Conservation (phyloP, 352 stramenopile genomes). For the Phytophthora pinifolia region DNA sequence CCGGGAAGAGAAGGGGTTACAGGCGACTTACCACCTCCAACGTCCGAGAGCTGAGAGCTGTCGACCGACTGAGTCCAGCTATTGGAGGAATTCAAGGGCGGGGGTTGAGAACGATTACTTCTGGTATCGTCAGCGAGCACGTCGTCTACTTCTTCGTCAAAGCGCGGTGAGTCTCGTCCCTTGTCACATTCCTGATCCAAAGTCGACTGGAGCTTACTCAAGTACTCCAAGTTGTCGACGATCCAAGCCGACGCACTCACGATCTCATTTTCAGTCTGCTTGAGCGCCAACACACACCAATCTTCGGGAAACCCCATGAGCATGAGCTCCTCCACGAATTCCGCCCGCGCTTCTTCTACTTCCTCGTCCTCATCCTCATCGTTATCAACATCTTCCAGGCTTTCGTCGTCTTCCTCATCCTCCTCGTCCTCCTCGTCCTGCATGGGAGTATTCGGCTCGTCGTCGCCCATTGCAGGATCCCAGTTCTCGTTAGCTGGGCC, state of each 20-base stretch:
- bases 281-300: constrained; percentile 90
- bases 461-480: constrained; percentile 16
- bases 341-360: constrained; percentile 52
- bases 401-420: constrained; percentile 20
- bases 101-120: neutral
- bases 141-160: constrained; percentile 76
- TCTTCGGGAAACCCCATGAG: constrained; percentile 93
- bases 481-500: constrained; percentile 10
- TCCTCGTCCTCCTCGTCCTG: constrained; percentile 7
- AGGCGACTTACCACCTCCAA: too few species aligned
- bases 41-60: neutral
- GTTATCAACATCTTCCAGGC: constrained; percentile 20
- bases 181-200: constrained; percentile 69
- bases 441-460: constrained; percentile 1
- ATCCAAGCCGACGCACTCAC: constrained; percentile 91
- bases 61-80: constrained; percentile 12
- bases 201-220: constrained; percentile 80
- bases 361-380: constrained; percentile 47
- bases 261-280: constrained; percentile 92
- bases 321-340: constrained; percentile 92
- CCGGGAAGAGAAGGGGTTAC: neutral
- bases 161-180: constrained; percentile 32
- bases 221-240: constrained; percentile 92
- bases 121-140: constrained; percentile 6
- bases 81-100: constrained; percentile 8